phyloP scores from a whole-genome alignment of 352 stramenopile genomes.

The Paralagenidium karlingii region DNA sequence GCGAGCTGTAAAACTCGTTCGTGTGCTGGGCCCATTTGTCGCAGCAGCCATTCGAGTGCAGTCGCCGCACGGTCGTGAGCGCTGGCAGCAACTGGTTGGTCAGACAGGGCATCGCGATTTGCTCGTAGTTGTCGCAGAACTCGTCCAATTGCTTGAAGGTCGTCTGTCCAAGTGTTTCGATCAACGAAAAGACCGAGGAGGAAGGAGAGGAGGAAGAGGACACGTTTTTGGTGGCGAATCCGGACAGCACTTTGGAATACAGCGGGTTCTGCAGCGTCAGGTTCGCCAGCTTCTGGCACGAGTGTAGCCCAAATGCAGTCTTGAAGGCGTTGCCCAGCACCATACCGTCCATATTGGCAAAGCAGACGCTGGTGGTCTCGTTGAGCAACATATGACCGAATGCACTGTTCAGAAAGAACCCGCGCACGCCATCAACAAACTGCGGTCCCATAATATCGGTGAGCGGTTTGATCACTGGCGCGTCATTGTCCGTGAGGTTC shows the following conservation, averaged over 20 bases:
- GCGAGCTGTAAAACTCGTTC: slow-evolving; percentile 33
- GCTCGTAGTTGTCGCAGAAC: slow-evolving; percentile 34
- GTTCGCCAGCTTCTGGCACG: too few relatives aligned
- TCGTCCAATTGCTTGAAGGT: slow-evolving; percentile 25
- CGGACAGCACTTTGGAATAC: too few relatives aligned
- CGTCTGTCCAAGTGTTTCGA: too few relatives aligned
- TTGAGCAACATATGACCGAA: slow-evolving; percentile 24
- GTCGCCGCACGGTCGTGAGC: slow-evolving; percentile 29
- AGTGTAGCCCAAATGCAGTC: too few relatives aligned
- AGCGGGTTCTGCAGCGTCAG: too few relatives aligned
- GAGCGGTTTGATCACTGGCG: slow-evolving; percentile 13
- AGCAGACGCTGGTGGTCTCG: slow-evolving; percentile 25
- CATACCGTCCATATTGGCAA: slow-evolving; percentile 49
- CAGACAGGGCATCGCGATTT: slow-evolving; percentile 30
- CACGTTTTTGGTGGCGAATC: too few relatives aligned
- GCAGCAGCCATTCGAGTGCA: slow-evolving; percentile 34
- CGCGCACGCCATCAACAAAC: slow-evolving; percentile 6
- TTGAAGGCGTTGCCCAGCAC: slow-evolving; percentile 19
- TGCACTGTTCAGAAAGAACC: slow-evolving; percentile 12
- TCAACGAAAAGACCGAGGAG: too few relatives aligned
- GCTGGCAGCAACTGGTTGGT: slow-evolving; percentile 34
- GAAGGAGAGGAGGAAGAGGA: too few relatives aligned
- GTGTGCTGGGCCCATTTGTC: slow-evolving; percentile 25
- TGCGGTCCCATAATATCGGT: slow-evolving; percentile 5
- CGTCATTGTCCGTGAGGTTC: slow-evolving; percentile 9